Base-by-base conservation (phyloP, 2,329 filamentous ascomycete species). In the Rhynchosporium secalis region DNA sequence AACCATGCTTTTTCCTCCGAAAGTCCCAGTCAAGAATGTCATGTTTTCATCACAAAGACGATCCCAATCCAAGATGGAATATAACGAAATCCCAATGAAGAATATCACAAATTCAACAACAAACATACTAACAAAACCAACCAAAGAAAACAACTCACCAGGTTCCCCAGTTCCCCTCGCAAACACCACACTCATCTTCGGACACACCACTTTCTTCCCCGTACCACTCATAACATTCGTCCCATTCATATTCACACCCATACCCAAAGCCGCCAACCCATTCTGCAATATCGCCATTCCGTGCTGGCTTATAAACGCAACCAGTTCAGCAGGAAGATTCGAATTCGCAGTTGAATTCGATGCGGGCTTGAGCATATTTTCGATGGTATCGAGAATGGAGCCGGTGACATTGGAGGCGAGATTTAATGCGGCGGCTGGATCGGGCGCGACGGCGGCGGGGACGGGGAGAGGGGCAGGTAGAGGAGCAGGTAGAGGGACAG, bases 111-210 rank as follows among this genome's bases (percentile, higher is more conserved):
- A n/a, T 43, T 12, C 15, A n/a, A 43, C 40, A 12, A 9, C 4
- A 26, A 8, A 46, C n/a, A 46, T 15, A 28, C 5, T 43, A 43
- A n/a, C 15, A n/a, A n/a, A 43, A 43, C 7, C 43, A 46, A 26
- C 4, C 7, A 31, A 28, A 54, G 26, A 43, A n/a, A 43, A 60
- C 61, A n/a, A 48, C 33, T 36, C 9, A 72, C 70, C 68, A 46
- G 65, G 65, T 60, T 72, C 70, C 28, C 31, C 55, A 2, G 69
- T 71, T 4, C 70, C 70, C 12, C 67, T 64, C 1, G 70, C 70
- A 62, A 71, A 72, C 7, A 72, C 55, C 33, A 71, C 66, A 41
- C 65, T 65, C 69, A 72, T 68, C 26, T 61, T 60, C 36, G 70
- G 64, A 69, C 70, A 72, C 48, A 40, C 29, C 10, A 38, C 60